Conservation (phyloP, 495 filamentous ascomycete genomes). For the Neurospora sp. region DNA sequence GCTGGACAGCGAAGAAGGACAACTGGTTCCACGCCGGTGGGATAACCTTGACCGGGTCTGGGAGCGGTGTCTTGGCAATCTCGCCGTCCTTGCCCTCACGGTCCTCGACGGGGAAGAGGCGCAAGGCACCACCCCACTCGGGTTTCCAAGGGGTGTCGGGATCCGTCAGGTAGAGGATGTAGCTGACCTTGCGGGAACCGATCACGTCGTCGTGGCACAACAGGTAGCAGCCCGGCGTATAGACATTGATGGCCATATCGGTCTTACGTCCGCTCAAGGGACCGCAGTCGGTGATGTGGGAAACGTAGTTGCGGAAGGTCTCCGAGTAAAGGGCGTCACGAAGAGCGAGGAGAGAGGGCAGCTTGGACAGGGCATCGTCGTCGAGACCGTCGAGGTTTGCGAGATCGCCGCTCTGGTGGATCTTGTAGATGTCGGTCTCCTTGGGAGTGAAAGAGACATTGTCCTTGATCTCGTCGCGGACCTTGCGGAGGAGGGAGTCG, state of each 20-base stretch:
- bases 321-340: conserved; percentile 90
- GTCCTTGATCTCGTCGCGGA: conserved; percentile 78
- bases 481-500: conserved; percentile 67
- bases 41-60: conserved; percentile 65
- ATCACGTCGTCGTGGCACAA: conserved; percentile 98
- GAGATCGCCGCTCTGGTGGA: conserved; percentile 95
- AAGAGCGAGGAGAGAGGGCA: conserved; percentile 77
- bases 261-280: conserved; percentile 87
- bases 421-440: conserved; percentile 99
- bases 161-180: conserved; percentile 93
- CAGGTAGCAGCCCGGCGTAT: conserved; percentile 90
- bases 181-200: conserved; percentile 83
- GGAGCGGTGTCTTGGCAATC: conserved; percentile 60
- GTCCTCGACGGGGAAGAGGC: conserved; percentile 69
- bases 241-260: conserved; percentile 99
- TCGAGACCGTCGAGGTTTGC: conserved; percentile 94
- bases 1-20: conserved; percentile 95
- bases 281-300: conserved; percentile 72
- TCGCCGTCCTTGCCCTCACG: conserved; percentile 57
- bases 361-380: conserved; percentile 63
- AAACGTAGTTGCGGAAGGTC: conserved; percentile 79
- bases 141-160: conserved; percentile 85
- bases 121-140: conserved; percentile 88
- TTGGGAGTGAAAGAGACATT: conserved; percentile 95
- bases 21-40: conserved; percentile 96